Percentiles rank a stretch among this genome's conserved stretches.
These are phyloP conservation scores for Fusarium illudens DNA, from an alignment of 2,329 filamentous ascomycete genomes.

Conservation along the genomic window DNA sequence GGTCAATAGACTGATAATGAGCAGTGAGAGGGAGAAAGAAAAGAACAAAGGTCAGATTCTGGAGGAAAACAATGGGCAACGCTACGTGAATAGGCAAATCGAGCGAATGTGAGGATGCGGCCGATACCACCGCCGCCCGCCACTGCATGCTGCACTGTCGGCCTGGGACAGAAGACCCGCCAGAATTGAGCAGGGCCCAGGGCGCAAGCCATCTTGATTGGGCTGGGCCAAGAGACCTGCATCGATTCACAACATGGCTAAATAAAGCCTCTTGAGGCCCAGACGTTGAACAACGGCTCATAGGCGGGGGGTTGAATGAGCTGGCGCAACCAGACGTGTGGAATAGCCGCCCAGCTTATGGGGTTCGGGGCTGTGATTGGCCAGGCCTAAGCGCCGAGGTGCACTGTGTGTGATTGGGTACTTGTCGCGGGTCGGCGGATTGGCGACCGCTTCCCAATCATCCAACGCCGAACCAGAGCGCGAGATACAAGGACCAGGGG, in stretches of 20 bases:
- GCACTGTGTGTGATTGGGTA: slow-evolving; percentile 40
- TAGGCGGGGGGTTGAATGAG: slow-evolving; percentile 39
- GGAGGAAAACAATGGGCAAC: slow-evolving; percentile 17
- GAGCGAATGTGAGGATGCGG: slow-evolving; percentile 24
- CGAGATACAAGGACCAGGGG: slow-evolving; percentile 23
- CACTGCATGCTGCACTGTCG: slow-evolving; percentile 14
- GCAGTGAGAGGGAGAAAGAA: not conserved
- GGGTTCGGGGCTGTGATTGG: slow-evolving; percentile 42
- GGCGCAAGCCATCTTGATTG: slow-evolving; percentile 38
- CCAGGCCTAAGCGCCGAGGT: slow-evolving; percentile 41
- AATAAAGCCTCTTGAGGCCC: slow-evolving; percentile 39
- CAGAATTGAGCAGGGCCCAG: slow-evolving; percentile 27
- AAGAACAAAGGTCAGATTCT: slow-evolving; percentile 8
- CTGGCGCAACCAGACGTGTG: slow-evolving; percentile 43
- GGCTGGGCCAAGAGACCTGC: slow-evolving; percentile 22
- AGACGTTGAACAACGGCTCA: slow-evolving; percentile 31
- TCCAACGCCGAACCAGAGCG: slow-evolving; percentile 20
- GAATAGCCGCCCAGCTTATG: slow-evolving; percentile 50
- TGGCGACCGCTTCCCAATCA: slow-evolving; percentile 38
- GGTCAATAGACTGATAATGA: slow-evolving; percentile 9
- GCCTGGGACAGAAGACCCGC: slow-evolving; percentile 19
- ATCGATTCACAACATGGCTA: slow-evolving; percentile 38
- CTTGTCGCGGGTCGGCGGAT: slow-evolving; percentile 38
- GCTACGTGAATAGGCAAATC: slow-evolving; percentile 11
- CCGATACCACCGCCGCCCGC: slow-evolving; percentile 23